Evolutionary conservation across 441 rosid species (phyloP), one percentile per base, ranked within the genome.

Genomic region (Omphalea diandra): DNA sequence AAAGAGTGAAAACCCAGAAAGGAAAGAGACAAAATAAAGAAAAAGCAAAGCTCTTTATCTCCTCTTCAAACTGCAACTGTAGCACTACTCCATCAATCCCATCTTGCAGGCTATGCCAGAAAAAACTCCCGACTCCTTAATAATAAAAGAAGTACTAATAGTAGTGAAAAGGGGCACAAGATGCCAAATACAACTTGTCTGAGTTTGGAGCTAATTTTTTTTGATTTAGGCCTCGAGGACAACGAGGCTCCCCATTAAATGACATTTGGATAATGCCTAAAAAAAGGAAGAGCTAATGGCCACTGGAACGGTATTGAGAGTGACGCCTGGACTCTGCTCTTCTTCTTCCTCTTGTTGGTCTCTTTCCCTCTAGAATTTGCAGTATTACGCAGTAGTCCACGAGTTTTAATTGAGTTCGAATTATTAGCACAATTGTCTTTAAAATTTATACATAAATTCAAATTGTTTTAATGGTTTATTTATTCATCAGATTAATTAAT

Each of bases 151-250:
- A n/a, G n/a, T n/a, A n/a, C n/a, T n/a, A n/a, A n/a, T n/a, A 17
- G 17, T 14, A 17, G 26, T 1, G 17, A 27, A 47, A 26, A 29
- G 14, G n/a, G 27, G 54, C 55, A 63, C 22, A 47, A 62, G 12
- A n/a, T 2, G 58, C 60, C 67, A 70, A 50, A 22, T 10, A 63
- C 47, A 69, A 46, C 27, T 8, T 9, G 46, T 40, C 56, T 36
- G 18, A 29, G 50, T 35, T 7, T 2, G 31, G 41, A 57, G 65
- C 57, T 46, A 44, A 44, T 54, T 22, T n/a, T n/a, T n/a, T n/a
- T 33, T 38, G 1, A 26, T 29, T 17, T 22, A 44, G 24, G 27
- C 47, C 67, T 68, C 57, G 72, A 60, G 77, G n/a, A 41, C 67
- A 60, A 73, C 68, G 53, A 60, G 17, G 49, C 57, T 26, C 32